Base-by-base conservation (phyloP, 805 yeast genomes). In the Ogataea neopini region DNA sequence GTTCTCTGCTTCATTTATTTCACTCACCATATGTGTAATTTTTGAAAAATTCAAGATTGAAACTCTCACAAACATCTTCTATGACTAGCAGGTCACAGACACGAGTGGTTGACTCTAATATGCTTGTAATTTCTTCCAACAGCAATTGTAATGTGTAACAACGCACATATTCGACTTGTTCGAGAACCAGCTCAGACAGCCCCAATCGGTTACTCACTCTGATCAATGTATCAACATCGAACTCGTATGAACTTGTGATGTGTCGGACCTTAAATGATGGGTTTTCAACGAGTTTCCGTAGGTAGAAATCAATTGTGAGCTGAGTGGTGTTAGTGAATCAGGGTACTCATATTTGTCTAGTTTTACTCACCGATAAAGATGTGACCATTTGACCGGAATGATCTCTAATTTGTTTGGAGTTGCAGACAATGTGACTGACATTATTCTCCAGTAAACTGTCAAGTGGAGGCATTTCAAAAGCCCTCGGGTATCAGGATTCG, bases 11-110 rank as follows among this genome's bases (percentile, higher is more conserved):
- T n/a, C n/a, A n/a, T n/a, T n/a, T n/a, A n/a, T n/a, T n/a, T n/a
- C n/a, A 58, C 67, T 44, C 51, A 61, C 67, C 66, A 14, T 43
- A 18, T 1, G 51, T 48, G 40, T 56, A 56, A 40, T 58, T 51
- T 25, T 56, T 59, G 38, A 50, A 58, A 26, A 51, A 50, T 26
- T 57, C 62, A 6, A 58, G 22, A 40, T 63, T 62, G 45, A 64
- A 61, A n/a, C 59, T 42, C 18, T 53, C 62, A 15, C 52, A 53
- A 6, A 66, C 39, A 36, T 66, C 68, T 47, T 64, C 65, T 13
- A 66, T 48, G 2, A 66, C 57, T 11, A 63, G 23, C 13, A 57
- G 36, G 19, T 52, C 50, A 4, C 48, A 45, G 7, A 51, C 44
- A 6, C 33, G 25, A 3, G 25, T 8, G 26, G 20, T 15, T 17